phyloP scores from a whole-genome alignment of 441 rosid genomes.

The Macaranga tanarius region DNA sequence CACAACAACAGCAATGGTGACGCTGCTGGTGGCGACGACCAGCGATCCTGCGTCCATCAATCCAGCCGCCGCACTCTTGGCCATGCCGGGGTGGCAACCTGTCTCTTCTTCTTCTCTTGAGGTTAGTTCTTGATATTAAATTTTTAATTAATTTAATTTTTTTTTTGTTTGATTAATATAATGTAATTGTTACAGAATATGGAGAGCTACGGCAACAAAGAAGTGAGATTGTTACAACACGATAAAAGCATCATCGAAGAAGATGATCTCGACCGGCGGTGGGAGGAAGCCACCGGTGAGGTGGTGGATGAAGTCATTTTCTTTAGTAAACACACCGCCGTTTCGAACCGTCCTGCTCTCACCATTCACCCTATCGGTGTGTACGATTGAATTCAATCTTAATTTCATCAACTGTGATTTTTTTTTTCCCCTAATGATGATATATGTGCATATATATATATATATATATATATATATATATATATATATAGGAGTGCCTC shows the following conservation, averaged over 20 bases:
- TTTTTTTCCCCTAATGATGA: too few species aligned
- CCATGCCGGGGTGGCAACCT: conserved; percentile 64
- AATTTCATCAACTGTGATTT: too few species aligned
- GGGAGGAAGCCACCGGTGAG: conserved; percentile 84
- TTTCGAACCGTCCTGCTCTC: conserved; percentile 73
- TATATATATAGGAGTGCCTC: conserved; percentile 65
- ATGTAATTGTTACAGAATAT: conserved; percentile 38
- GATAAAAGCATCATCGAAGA: conserved; percentile 54
- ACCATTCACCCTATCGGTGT: conserved; percentile 75
- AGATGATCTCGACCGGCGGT: conserved; percentile 68
- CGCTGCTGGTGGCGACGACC: conserved; percentile 69
- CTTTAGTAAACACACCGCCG: conserved; percentile 83
- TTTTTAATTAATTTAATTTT: too few species aligned
- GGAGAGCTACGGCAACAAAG: conserved; percentile 46
- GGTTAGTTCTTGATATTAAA: conserved; percentile 29
- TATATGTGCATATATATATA: neutral
- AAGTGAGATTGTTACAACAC: conserved; percentile 66
- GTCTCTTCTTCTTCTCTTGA: conserved; percentile 35
- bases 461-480: neutral
- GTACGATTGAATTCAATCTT: neutral
- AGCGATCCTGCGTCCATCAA: conserved; percentile 79
- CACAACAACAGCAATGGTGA: conserved; percentile 44
- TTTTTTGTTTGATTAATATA: too few species aligned
- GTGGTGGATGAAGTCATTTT: conserved; percentile 71
- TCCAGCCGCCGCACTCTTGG: conserved; percentile 68